Evolutionary conservation across 768 basidiomycete genomes (phyloP), one percentile per base, ranked within the genome.

Genomic region (Mycena galopus): DNA sequence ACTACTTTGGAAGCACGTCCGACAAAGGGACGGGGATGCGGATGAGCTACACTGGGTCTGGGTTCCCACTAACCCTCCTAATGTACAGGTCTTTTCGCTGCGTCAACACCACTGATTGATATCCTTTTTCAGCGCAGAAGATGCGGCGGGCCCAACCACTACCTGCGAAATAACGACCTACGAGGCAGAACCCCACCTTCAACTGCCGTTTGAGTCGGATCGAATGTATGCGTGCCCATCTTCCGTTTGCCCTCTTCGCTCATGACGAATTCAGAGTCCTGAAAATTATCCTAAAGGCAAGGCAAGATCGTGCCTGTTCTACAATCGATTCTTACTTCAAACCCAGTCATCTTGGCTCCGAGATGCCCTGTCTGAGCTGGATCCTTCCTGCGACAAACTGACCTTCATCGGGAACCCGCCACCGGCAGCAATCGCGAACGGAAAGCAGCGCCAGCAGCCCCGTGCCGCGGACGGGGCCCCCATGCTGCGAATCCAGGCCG

Each of bases 291-390:
- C 89, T 98, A 78, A 96, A 96, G 86, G 94, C 92, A 67, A 56
- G 82, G 71, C 16, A 23, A 60, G 33, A 37, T 56, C 35, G 37
- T 56, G 23, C 23, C 29, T 62, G 53, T 47, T 68, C 3, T 39
- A 17, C 23, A 55, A 35, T n/a, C 29, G n/a, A 63, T 25, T 42
- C 59, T 47, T 67, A 67, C 30, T 23, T 7, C 44, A 21, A 64
- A 51, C n/a, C 25, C 67, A 86, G 90, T 97, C 97, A 3, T 96
- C 94, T 7, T 97, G 96, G 95, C 92, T 99, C 37, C 91, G 94
- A 51, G 96, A 98, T 70, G 96, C 97, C 0, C 88, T 98, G 17
- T 91, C 92, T 14, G 97, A 98, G 78, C 86, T 99, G 17, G 96
- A 98, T 75, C 89, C 95, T 21, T 94, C 95, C 0, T 95, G 93